A percentile compares a stretch with the other conserved stretches of the same genome.
Evolutionary conservation across 257 asterid species (phyloP).

Genomic region (Anisodus tanguticus): DNA sequence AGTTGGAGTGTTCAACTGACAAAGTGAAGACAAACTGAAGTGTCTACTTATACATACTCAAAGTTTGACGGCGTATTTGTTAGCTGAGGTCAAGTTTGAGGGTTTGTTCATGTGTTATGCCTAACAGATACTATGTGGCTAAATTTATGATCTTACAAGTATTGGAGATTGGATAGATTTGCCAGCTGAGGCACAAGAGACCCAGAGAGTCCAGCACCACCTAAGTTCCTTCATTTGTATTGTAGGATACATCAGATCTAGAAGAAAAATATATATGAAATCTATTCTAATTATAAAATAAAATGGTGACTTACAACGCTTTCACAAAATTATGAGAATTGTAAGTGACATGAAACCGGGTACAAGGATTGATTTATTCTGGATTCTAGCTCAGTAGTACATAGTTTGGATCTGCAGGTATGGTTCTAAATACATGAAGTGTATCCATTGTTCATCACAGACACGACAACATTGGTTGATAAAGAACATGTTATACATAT

Average conservation of each 20-base stretch:
- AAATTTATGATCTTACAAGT: constrained; percentile 39
- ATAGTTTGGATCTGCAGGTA: too few relatives aligned
- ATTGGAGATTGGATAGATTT: constrained; percentile 42
- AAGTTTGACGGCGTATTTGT: too few relatives aligned
- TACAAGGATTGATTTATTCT: constrained; percentile 34
- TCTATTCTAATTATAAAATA: background rate
- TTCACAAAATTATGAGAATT: constrained; percentile 36
- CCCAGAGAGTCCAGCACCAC: constrained; percentile 40
- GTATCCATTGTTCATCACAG: too few relatives aligned
- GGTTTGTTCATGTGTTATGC: too few relatives aligned
- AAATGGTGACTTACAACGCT: constrained; percentile 43
- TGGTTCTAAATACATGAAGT: too few relatives aligned
- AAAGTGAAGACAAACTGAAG: too few relatives aligned
- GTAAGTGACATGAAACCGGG: constrained; percentile 27
- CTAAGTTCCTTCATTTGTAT: constrained; percentile 45
- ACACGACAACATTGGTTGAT: too few relatives aligned
- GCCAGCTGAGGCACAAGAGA: constrained; percentile 45
- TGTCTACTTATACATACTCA: too few relatives aligned
- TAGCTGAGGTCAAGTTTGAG: too few relatives aligned
- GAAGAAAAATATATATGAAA: background rate
- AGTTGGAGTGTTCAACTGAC: too few relatives aligned
- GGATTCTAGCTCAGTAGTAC: too few relatives aligned
- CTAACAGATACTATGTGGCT: background rate
- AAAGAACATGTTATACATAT: too few relatives aligned
- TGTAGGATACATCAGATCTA: background rate